A percentile compares a stretch with the other conserved stretches of the same genome.
These are phyloP conservation scores for Thalassiosira allenii DNA, from an alignment of 352 stramenopile species.

Conservation along the genomic window DNA sequence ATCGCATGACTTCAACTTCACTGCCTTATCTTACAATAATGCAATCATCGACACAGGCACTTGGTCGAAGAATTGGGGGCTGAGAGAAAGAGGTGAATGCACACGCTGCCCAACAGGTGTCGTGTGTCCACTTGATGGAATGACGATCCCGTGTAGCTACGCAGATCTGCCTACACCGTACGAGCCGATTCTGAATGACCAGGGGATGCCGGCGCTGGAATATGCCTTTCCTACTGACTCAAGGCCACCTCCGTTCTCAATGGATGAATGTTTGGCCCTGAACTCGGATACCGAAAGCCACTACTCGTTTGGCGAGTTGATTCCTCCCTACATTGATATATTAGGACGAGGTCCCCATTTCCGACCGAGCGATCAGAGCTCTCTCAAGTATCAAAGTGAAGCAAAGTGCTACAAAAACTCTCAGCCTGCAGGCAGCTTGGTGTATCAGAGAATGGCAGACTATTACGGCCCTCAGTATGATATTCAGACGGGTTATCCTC, in stretches of 20 bases:
- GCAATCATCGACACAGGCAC: slow-evolving; percentile 90
- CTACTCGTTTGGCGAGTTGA: slow-evolving; percentile 94
- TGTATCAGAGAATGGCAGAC: slow-evolving; percentile 94
- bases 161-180: slow-evolving; percentile 93
- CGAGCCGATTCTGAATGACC: slow-evolving; percentile 83
- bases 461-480: slow-evolving; percentile 95
- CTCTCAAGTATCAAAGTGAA: slow-evolving; percentile 75
- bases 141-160: slow-evolving; percentile 92
- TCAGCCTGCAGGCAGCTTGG: slow-evolving; percentile 88
- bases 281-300: slow-evolving; percentile 77
- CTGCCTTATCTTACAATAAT: too few relatives aligned
- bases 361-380: slow-evolving; percentile 83
- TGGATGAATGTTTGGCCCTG: slow-evolving; percentile 92
- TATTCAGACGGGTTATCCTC: slow-evolving; percentile 89
- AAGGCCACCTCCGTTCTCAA: slow-evolving; percentile 87
- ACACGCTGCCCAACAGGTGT: slow-evolving; percentile 91
- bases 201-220: slow-evolving; percentile 79
- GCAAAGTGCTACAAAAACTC: slow-evolving; percentile 94
- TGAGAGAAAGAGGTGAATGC: slow-evolving; percentile 94
- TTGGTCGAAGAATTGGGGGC: slow-evolving; percentile 98
- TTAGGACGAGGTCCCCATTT: slow-evolving; percentile 92
- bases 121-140: slow-evolving; percentile 94
- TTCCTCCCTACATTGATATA: slow-evolving; percentile 96
- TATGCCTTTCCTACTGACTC: slow-evolving; percentile 80
- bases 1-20: neutral